Evolutionary conservation across 306 rosid species (phyloP), one percentile per base, ranked within the genome.

Genomic region (Quercus wislizeni): DNA sequence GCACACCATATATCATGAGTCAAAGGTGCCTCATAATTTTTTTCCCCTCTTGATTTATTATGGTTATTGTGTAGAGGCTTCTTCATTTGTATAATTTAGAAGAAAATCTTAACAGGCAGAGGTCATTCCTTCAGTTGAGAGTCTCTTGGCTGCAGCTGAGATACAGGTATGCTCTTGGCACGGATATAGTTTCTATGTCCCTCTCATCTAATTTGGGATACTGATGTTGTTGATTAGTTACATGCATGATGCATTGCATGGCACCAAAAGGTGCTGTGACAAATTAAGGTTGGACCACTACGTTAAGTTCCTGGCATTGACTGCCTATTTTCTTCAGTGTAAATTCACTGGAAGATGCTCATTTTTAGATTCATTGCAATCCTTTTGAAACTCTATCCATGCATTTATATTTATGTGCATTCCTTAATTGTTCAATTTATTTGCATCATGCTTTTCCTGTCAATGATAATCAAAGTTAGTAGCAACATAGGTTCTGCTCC

Each of bases 1-100:
- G 79, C 98, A 92, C 83, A 85, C 92, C 56, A 11, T 80, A 78
- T 95, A 92, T 78, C 95, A 82, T 74, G 99, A 95, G 87, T 98
- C 99, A 27, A 92, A 91, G 99, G 99, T 94, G 85, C 57, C 54
- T 74, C 49, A 71, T 61, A 51, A 18, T 17, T 55, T 49, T 69
- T 62, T 72, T 49, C 43, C 9, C 57, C 8, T 51, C 38, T 63
- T 78, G 75, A 27, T 64, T 43, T 74, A 71, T 67, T 76, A 21
- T 70, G 41, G 57, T 72, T n/a, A n/a, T 55, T 67, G 25, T 28
- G 19, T 49, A 20, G 12, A 23, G 67, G 55, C 88, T 79, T 68
- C 46, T 71, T 80, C 74, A 72, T 58, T 14, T 73, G 55, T 15
- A 62, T 49, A 57, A 43, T 81, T 90, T 70, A 78, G 58, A 33